A percentile compares a stretch with the other conserved stretches of the same genome.
Evolutionary conservation across 2,329 filamentous ascomycete genomes (phyloP).

Genomic region (Mycocentrospora acerina): DNA sequence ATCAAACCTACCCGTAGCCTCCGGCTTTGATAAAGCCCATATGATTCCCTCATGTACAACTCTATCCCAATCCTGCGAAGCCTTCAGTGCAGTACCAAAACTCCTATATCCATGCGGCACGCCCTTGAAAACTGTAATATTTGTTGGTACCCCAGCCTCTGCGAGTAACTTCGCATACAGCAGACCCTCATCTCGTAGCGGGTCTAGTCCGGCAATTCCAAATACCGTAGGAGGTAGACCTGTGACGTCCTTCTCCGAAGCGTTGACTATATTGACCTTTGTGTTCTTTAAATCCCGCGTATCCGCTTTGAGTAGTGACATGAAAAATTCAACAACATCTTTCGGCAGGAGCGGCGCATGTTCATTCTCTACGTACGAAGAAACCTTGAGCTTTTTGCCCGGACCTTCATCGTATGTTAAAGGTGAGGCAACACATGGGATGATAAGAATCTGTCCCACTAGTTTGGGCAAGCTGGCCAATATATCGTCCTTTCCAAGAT

Average conservation of each 20-base stretch:
- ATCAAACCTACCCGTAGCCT: slow-evolving; percentile 35
- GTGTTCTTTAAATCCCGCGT: slow-evolving; percentile 32
- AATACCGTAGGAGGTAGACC: slow-evolving; percentile 51
- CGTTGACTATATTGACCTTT: slow-evolving; percentile 34
- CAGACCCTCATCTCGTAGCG: slow-evolving; percentile 52
- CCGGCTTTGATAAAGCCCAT: slow-evolving; percentile 45
- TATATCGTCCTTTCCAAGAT: slow-evolving; percentile 42
- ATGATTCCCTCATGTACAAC: slow-evolving; percentile 48
- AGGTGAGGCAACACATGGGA: slow-evolving; percentile 41
- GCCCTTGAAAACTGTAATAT: slow-evolving; percentile 53
- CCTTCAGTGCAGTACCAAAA: slow-evolving; percentile 45
- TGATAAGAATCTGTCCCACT: slow-evolving; percentile 50
- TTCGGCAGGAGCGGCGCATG: slow-evolving; percentile 52
- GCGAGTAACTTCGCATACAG: slow-evolving; percentile 48
- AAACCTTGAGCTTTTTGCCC: slow-evolving; percentile 43
- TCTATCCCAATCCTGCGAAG: slow-evolving; percentile 46
- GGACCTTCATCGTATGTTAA: slow-evolving; percentile 42
- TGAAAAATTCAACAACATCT: slow-evolving; percentile 40
- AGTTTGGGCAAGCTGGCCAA: slow-evolving; percentile 36
- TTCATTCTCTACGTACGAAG: slow-evolving; percentile 46
- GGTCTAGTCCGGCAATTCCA: slow-evolving; percentile 53
- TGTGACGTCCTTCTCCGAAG: slow-evolving; percentile 42
- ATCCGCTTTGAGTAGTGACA: slow-evolving; percentile 16
- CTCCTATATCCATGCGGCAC: slow-evolving; percentile 57
- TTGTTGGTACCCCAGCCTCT: slow-evolving; percentile 52